Percentiles rank a stretch among this genome's conserved stretches.
These are phyloP conservation scores for Elsinoe fawcettii DNA, from an alignment of 2,329 filamentous ascomycete species.

Conservation along the genomic window DNA sequence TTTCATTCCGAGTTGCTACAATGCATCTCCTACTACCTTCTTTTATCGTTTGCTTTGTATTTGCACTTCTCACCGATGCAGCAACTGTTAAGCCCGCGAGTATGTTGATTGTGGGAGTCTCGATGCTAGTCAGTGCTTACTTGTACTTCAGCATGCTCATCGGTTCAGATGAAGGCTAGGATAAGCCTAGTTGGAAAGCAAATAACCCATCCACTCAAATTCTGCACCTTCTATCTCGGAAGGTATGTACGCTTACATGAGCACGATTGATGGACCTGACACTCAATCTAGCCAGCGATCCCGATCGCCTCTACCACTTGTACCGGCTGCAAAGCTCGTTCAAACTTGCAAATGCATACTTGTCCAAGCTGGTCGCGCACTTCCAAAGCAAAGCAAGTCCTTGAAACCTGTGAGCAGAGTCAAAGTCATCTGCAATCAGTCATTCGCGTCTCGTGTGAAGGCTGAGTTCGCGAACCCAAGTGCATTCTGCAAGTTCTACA, in stretches of 20 bases:
- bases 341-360: constrained; percentile 7
- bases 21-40: neutral
- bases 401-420: neutral
- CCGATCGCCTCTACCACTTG: constrained; percentile 6
- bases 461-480: neutral
- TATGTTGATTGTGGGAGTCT: neutral
- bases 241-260: neutral
- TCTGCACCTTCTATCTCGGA: constrained; percentile 7
- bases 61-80: neutral
- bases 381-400: neutral
- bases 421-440: neutral
- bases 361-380: neutral
- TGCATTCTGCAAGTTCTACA: constrained; percentile 1
- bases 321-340: constrained; percentile 7
- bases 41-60: constrained; percentile 2
- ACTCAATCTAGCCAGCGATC: constrained; percentile 1
- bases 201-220: constrained; percentile 2
- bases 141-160: constrained; percentile 2
- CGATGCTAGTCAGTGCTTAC: neutral
- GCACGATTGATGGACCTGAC: neutral
- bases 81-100: neutral
- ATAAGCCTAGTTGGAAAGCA: neutral
- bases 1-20: neutral
- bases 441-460: neutral
- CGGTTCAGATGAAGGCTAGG: constrained; percentile 1